phyloP scores from a whole-genome alignment of 768 basidiomycete genomes.

The Harrya chromipes region DNA sequence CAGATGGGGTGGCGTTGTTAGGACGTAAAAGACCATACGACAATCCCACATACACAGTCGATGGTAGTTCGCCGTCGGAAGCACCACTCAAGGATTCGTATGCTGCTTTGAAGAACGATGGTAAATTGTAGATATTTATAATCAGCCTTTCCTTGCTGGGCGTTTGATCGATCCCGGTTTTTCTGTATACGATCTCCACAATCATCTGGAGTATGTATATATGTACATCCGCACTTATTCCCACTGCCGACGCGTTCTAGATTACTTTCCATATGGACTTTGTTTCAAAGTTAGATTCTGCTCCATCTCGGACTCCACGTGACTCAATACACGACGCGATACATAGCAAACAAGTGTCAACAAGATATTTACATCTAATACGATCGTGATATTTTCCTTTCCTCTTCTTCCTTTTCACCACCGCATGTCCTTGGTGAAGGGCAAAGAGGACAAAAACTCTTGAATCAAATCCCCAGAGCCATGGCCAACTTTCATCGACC shows the following conservation, averaged over 20 bases:
- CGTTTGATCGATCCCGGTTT: not conserved
- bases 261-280: not conserved
- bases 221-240: not conserved
- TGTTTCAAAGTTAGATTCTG: no score
- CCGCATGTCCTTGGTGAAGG: slow-evolving; percentile 39
- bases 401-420: slow-evolving; percentile 48
- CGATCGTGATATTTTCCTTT: slow-evolving; percentile 25
- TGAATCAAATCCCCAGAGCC: slow-evolving; percentile 5
- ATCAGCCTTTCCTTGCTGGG: not conserved
- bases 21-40: slow-evolving; percentile 5
- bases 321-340: slow-evolving; percentile 4
- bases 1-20: slow-evolving; percentile 19
- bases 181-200: not conserved
- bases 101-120: not conserved
- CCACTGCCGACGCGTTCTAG: not conserved
- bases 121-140: not conserved
- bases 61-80: slow-evolving; percentile 2
- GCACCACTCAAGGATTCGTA: slow-evolving; percentile 1
- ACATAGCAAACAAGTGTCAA: slow-evolving; percentile 24
- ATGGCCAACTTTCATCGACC: slow-evolving; percentile 38
- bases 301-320: not conserved
- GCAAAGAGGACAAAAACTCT: slow-evolving; percentile 41
- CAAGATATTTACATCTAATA: slow-evolving; percentile 6
- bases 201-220: not conserved
- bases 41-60: not conserved